phyloP scores from a whole-genome alignment of 192 early-diverging fungal species.

The Backusella psychrophila region DNA sequence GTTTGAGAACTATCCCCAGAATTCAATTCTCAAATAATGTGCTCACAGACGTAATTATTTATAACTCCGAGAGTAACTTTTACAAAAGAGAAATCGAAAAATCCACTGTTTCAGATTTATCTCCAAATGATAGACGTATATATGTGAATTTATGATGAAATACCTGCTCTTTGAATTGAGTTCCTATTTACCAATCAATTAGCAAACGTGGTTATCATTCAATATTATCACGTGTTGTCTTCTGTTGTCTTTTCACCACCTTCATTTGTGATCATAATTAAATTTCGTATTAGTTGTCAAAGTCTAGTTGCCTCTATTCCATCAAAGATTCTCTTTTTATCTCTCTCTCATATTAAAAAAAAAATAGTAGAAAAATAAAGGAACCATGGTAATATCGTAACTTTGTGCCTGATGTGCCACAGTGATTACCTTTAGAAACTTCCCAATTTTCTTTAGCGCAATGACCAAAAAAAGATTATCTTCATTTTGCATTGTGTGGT shows the following conservation, averaged over 20 bases:
- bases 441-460: background rate
- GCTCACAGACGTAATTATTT: slow-evolving; percentile 1
- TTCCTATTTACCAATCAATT: background rate
- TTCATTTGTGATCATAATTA: background rate
- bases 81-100: background rate
- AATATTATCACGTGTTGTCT: background rate
- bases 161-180: background rate
- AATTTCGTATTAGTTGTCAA: background rate
- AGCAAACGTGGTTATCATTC: background rate
- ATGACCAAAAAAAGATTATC: slow-evolving; percentile 5
- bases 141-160: background rate
- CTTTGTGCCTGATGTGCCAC: background rate
- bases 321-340: background rate
- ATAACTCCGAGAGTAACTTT: background rate
- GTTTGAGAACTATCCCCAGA: background rate
- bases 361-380: background rate
- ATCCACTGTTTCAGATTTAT: background rate
- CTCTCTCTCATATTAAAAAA: background rate
- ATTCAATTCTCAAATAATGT: background rate
- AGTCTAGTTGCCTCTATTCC: background rate
- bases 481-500: background rate
- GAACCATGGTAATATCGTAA: background rate
- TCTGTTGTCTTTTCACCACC: background rate
- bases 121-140: background rate
- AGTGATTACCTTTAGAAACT: background rate